Percentiles rank a stretch among this genome's conserved stretches.
Evolutionary conservation across 2,329 filamentous ascomycete genomes (phyloP).

Genomic region (Thelonectria discophora): DNA sequence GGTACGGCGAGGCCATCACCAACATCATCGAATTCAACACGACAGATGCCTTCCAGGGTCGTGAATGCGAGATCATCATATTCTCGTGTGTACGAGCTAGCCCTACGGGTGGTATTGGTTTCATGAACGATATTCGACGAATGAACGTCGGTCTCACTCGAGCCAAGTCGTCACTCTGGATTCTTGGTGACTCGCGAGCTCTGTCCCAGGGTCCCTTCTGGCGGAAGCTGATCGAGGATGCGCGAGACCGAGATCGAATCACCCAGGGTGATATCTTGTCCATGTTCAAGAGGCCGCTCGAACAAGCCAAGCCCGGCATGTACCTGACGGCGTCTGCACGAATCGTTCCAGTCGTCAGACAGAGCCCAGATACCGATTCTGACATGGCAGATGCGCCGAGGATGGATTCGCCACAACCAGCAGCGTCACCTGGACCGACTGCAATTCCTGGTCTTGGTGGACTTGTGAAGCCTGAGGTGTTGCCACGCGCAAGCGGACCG

Average conservation of each 20-base stretch:
- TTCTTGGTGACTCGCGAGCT: slow-evolving; percentile 89
- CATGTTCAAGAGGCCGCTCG: slow-evolving; percentile 57
- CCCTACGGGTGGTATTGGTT: slow-evolving; percentile 93
- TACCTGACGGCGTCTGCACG: slow-evolving; percentile 27
- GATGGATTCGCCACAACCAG: background rate
- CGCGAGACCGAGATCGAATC: slow-evolving; percentile 77
- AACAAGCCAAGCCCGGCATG: slow-evolving; percentile 45
- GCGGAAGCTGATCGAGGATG: slow-evolving; percentile 85
- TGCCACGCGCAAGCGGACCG: slow-evolving; percentile 42
- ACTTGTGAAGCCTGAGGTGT: slow-evolving; percentile 22
- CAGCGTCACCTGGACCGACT: slow-evolving; percentile 22
- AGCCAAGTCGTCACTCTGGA: slow-evolving; percentile 96
- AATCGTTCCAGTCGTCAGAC: slow-evolving; percentile 5
- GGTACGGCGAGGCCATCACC: slow-evolving; percentile 78
- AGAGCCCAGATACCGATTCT: slow-evolving; percentile 28
- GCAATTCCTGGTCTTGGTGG: slow-evolving; percentile 33
- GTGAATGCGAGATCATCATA: slow-evolving; percentile 97
- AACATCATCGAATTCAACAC: slow-evolving; percentile 96
- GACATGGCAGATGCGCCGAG: slow-evolving; percentile 34
- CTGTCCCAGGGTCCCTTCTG: slow-evolving; percentile 90
- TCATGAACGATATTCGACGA: slow-evolving; percentile 96
- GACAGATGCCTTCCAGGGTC: slow-evolving; percentile 96
- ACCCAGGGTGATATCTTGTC: slow-evolving; percentile 70
- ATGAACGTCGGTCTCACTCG: slow-evolving; percentile 99
- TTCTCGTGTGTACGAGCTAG: slow-evolving; percentile 98